These are phyloP conservation scores for Oryza meridionalis DNA, from an alignment of 176 grass and related monocot genomes.

Conservation along the genomic window DNA sequence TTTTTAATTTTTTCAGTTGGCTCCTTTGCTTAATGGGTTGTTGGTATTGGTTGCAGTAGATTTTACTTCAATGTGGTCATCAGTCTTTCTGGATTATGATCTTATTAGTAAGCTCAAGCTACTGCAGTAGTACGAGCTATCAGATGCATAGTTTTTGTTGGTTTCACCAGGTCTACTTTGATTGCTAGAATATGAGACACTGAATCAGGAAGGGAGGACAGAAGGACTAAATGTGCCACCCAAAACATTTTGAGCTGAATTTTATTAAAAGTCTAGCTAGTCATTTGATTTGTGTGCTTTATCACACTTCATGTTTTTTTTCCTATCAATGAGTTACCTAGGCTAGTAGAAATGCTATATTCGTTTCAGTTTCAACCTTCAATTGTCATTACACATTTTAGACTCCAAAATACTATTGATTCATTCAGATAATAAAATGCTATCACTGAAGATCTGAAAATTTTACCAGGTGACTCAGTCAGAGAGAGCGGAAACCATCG, in stretches of 20 bases:
- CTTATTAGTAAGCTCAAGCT: constrained; percentile 29
- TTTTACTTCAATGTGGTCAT: background rate
- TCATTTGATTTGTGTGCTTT: background rate
- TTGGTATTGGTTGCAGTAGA: constrained; percentile 5
- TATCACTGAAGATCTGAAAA: constrained; percentile 16
- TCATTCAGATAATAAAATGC: constrained; percentile 18
- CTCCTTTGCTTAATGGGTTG: background rate
- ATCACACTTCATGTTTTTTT: background rate
- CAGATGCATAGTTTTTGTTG: background rate
- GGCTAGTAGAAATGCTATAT: background rate
- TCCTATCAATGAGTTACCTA: background rate
- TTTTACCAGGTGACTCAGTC: constrained; percentile 53
- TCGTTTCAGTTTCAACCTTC: background rate
- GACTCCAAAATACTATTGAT: background rate
- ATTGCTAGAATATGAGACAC: background rate
- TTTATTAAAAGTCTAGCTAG: background rate
- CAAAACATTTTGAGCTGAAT: background rate
- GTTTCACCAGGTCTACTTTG: background rate
- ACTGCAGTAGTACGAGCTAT: background rate
- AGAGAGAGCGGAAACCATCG: constrained; percentile 72
- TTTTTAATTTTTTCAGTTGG: background rate
- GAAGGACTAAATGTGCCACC: background rate
- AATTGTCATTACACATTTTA: constrained; percentile 14
- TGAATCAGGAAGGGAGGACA: background rate
- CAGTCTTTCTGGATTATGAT: background rate